Conservation (phyloP, 345 rosid species). For the Aurinia saxatilis region DNA sequence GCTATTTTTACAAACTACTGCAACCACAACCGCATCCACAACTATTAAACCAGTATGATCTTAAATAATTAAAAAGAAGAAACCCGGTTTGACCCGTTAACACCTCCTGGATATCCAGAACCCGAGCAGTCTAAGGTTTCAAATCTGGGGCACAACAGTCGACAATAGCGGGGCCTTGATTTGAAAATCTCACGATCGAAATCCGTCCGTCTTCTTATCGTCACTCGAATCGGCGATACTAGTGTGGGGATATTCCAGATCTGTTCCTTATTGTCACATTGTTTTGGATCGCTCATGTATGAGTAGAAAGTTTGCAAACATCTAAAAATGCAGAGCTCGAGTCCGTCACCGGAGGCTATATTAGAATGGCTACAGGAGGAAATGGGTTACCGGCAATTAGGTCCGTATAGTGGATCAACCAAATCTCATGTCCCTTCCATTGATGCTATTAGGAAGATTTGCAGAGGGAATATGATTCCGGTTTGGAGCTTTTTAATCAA, state of each 20-base stretch:
- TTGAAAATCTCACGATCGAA: neutral
- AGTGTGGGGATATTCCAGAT: neutral
- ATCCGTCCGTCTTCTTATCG: neutral
- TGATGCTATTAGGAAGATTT: conserved; percentile 63
- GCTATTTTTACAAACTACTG: too few relatives aligned
- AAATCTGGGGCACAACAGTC: neutral
- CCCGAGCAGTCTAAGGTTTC: too few relatives aligned
- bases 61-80: too few relatives aligned
- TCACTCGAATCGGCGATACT: neutral
- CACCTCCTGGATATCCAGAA: too few relatives aligned
- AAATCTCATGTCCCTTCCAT: conserved; percentile 57
- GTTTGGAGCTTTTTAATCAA: conserved; percentile 59
- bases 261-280: neutral
- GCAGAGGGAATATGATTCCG: conserved; percentile 84
- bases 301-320: neutral
- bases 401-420: conserved; percentile 49
- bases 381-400: conserved; percentile 77
- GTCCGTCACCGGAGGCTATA: conserved; percentile 67
- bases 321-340: conserved; percentile 33
- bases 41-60: too few relatives aligned
- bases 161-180: conserved; percentile 12
- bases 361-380: conserved; percentile 84
- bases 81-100: too few relatives aligned
- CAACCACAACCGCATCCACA: too few relatives aligned
- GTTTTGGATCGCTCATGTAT: neutral